phyloP scores from a whole-genome alignment of 2,329 filamentous ascomycete genomes.

The Fusarium sp. region DNA sequence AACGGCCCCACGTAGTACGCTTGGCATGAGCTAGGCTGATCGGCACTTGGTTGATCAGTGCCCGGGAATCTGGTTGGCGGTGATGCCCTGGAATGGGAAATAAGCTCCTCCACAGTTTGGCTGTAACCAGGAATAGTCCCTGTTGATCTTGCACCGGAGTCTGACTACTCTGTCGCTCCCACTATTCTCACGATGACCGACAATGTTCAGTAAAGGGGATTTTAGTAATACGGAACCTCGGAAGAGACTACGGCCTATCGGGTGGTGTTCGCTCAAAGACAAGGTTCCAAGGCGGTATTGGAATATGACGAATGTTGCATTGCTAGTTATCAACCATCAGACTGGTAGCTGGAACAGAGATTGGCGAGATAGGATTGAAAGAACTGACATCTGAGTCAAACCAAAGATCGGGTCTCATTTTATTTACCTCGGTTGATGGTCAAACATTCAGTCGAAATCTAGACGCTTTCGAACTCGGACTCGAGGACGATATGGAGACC shows the following conservation, averaged over 20 bases:
- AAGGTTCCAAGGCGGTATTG: background rate
- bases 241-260: background rate
- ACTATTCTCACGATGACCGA: conserved; percentile 2
- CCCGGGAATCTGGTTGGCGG: conserved; percentile 6
- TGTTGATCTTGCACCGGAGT: conserved; percentile 11
- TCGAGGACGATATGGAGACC: too few relatives aligned
- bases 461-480: background rate
- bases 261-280: background rate
- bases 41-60: conserved; percentile 7
- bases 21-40: background rate
- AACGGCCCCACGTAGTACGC: conserved; percentile 11
- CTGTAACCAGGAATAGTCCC: background rate
- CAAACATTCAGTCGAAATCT: background rate
- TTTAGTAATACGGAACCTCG: background rate
- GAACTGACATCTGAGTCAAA: background rate
- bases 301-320: conserved; percentile 1
- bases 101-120: conserved; percentile 10
- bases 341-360: conserved; percentile 5
- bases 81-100: conserved; percentile 10
- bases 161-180: background rate
- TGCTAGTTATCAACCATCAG: background rate
- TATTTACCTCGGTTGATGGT: background rate
- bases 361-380: background rate
- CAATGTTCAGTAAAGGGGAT: background rate
- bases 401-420: background rate